phyloP scores from a whole-genome alignment of 2,329 filamentous ascomycete species.

The Aspergillus sp. region DNA sequence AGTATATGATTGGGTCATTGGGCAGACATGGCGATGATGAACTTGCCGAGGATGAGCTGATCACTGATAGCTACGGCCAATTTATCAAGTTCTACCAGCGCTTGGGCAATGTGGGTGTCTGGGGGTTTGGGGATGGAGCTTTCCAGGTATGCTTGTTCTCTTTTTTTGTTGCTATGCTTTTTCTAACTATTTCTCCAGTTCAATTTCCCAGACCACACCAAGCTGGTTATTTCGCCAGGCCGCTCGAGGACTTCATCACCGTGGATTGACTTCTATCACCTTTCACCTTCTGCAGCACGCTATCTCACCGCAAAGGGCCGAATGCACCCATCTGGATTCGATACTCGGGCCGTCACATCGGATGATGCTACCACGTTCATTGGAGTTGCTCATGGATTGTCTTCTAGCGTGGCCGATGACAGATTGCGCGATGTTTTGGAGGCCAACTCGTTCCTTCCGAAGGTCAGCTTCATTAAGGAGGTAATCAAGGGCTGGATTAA shows the following conservation, averaged over 20 bases:
- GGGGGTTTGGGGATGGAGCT: conserved; percentile 47
- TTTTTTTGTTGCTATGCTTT: not conserved
- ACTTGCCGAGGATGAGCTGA: conserved; percentile 21
- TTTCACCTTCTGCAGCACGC: conserved; percentile 42
- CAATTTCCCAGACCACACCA: conserved; percentile 51
- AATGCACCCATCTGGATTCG: conserved; percentile 40
- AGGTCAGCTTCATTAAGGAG: conserved; percentile 37
- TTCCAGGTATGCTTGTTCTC: conserved; percentile 32
- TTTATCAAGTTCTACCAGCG: conserved; percentile 49
- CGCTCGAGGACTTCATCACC: conserved; percentile 34
- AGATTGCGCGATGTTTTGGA: conserved; percentile 38
- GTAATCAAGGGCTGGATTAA: conserved; percentile 38
- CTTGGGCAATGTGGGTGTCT: conserved; percentile 49
- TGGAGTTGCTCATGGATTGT: conserved; percentile 32
- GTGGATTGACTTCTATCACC: conserved; percentile 46
- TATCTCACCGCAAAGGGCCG: conserved; percentile 37
- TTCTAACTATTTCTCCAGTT: conserved; percentile 25
- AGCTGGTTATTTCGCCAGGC: conserved; percentile 42
- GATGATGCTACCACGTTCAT: conserved; percentile 38
- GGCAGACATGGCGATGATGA: conserved; percentile 37
- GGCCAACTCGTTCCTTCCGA: conserved; percentile 41
- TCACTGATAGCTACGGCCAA: conserved; percentile 24
- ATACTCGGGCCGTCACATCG: conserved; percentile 37
- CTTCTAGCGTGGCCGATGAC: conserved; percentile 29
- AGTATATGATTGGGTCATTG: conserved; percentile 48